Evolutionary conservation across 2,329 filamentous ascomycete species (phyloP).

Genomic region (Verticillium dahliae): DNA sequence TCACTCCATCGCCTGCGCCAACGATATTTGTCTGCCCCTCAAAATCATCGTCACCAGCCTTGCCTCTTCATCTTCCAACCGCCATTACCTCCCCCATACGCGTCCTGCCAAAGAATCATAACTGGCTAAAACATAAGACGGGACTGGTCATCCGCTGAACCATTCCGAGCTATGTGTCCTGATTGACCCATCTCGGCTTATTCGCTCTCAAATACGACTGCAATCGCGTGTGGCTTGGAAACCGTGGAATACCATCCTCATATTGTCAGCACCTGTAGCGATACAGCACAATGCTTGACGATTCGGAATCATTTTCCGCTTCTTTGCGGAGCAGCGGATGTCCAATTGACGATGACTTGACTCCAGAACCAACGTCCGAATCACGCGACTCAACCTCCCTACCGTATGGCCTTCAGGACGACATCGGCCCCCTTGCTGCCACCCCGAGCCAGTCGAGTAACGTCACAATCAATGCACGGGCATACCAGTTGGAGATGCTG

Average conservation of each 20-base stretch:
- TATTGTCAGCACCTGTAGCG: not conserved
- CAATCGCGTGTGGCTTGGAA: too few relatives aligned
- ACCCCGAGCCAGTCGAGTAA: too few relatives aligned
- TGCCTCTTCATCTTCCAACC: too few relatives aligned
- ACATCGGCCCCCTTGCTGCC: not conserved
- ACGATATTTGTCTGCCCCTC: too few relatives aligned
- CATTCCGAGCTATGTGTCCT: too few relatives aligned
- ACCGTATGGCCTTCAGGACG: not conserved
- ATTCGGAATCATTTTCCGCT: not conserved
- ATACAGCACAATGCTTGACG: not conserved
- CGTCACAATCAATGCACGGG: conserved; percentile 37
- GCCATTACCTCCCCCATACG: too few relatives aligned
- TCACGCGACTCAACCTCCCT: not conserved
- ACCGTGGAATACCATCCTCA: not conserved
- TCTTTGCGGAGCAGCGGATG: not conserved
- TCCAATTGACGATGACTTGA: not conserved
- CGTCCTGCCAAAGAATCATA: too few relatives aligned
- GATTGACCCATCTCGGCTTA: too few relatives aligned
- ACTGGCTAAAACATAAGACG: too few relatives aligned
- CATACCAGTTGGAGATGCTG: conserved; percentile 73
- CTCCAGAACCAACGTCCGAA: not conserved
- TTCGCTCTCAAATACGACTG: too few relatives aligned
- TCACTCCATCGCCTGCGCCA: not conserved
- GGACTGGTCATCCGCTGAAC: too few relatives aligned
- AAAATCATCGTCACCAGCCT: not conserved